Base-by-base conservation (phyloP, 108 stramenopile species). In the Mediolabrus comicus region DNA sequence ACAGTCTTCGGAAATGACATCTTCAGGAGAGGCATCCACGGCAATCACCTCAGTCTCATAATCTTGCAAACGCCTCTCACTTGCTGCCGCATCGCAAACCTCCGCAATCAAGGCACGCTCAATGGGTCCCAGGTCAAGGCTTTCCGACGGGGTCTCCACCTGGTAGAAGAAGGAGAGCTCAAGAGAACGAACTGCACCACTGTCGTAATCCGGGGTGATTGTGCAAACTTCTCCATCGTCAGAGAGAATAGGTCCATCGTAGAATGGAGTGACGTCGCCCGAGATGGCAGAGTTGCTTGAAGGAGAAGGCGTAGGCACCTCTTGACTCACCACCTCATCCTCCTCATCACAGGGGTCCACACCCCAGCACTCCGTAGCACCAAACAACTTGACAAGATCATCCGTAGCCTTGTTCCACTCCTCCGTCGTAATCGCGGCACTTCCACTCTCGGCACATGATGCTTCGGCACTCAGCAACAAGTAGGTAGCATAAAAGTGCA, bases 321-420 rank as follows among this genome's bases (percentile, higher is more conserved):
- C 56, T 16, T 19, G n/a, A 9, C 56, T 10, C 3, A 32, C 56
- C 56, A 57, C 56, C 7, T 61, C 59, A 36, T 35, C 49, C 19
- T 60, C 31, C 43, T 49, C 69, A 14, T 30, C 32, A 41, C 69
- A 70, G 13, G 59, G 58, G 0, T 25, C 59, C 16, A 49, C 53
- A 56, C 71, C 61, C 71, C 71, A 72, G 24, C 71, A 72, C 28
- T 62, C 12, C 13, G 53, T 39, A 25, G 71, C 34, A 35, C 53
- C 60, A 43, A 72, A 62, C 28, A 62, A 62, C 27, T 38, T 62
- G 17, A 72, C 25, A 35, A 62, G 39, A 11, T 27, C 27, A 12
- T 28, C 4, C 56, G 56, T 53, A 10, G 53, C 27, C 8, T 33
- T 46, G 27, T 49, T 61, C 39, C 34, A 53, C 9, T 43, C 28